A percentile compares a stretch with the other conserved stretches of the same genome.
Conservation (phyloP, 331 rosid genomes). For the Ulmus americana region DNA sequence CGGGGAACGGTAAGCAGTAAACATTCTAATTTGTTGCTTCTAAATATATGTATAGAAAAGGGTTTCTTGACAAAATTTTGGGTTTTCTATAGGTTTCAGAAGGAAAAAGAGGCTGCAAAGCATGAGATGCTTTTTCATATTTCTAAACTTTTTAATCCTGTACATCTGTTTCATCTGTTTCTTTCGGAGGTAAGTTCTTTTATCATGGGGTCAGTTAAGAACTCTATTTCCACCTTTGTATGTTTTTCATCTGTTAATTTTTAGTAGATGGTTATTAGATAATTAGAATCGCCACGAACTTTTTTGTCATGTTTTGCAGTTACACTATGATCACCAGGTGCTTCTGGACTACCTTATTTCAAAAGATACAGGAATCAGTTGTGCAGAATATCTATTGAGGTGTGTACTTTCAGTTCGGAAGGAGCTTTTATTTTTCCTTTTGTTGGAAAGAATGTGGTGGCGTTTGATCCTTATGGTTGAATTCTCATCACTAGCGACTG, state of each 20-base stretch:
- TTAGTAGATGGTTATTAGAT: background rate
- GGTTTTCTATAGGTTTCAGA: slow-evolving; percentile 38
- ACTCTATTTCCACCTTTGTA: slow-evolving; percentile 8
- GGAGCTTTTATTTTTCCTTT: background rate
- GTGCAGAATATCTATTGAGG: slow-evolving; percentile 87
- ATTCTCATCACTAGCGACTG: slow-evolving; percentile 7
- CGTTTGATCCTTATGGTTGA: slow-evolving; percentile 4
- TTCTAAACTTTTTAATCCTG: slow-evolving; percentile 61
- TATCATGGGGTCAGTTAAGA: slow-evolving; percentile 1
- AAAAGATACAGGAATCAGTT: slow-evolving; percentile 74
- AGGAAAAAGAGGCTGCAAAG: slow-evolving; percentile 33
- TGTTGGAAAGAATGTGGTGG: slow-evolving; percentile 12
- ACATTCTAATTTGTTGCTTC: slow-evolving; percentile 17
- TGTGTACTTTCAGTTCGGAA: slow-evolving; percentile 5
- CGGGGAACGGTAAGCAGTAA: slow-evolving; percentile 47
- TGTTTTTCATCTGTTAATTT: slow-evolving; percentile 11
- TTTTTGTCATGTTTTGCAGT: slow-evolving; percentile 45
- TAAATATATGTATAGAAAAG: background rate
- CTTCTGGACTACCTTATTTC: slow-evolving; percentile 91
- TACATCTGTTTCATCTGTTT: slow-evolving; percentile 69
- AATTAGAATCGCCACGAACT: background rate
- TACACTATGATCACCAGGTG: slow-evolving; percentile 88
- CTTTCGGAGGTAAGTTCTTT: slow-evolving; percentile 55
- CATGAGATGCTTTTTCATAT: slow-evolving; percentile 41
- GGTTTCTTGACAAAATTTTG: slow-evolving; percentile 20